phyloP scores from a whole-genome alignment of 495 filamentous ascomycete species.

The Penicillium diatomitis region DNA sequence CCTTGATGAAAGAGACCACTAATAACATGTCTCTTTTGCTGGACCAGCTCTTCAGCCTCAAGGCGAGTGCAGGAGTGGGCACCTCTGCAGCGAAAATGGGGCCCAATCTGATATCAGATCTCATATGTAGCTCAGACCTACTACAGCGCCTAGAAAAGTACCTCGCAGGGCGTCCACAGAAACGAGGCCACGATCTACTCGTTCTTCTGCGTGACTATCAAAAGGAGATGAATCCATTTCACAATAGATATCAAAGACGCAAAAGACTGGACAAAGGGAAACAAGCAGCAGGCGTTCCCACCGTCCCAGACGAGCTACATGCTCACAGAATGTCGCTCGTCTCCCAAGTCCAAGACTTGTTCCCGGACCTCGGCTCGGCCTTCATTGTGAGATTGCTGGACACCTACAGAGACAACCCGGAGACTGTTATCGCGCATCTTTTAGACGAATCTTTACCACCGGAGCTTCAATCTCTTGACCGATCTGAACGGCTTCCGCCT shows the following conservation, averaged over 20 bases:
- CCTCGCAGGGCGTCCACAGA: slow-evolving; percentile 42
- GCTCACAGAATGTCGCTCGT: slow-evolving; percentile 76
- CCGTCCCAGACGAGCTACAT: slow-evolving; percentile 49
- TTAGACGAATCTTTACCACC: slow-evolving; percentile 72
- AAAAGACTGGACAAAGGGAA: slow-evolving; percentile 66
- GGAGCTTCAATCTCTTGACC: slow-evolving; percentile 30
- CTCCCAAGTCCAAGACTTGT: slow-evolving; percentile 83
- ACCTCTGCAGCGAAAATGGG: slow-evolving; percentile 28
- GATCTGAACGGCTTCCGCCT: slow-evolving; percentile 30
- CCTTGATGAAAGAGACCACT: slow-evolving; percentile 53
- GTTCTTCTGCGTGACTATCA: slow-evolving; percentile 36
- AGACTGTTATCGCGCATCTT: slow-evolving; percentile 72
- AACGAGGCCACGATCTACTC: slow-evolving; percentile 34
- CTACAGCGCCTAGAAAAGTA: slow-evolving; percentile 43
- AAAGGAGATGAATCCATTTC: slow-evolving; percentile 39
- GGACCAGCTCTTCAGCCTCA: slow-evolving; percentile 76
- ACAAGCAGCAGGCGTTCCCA: slow-evolving; percentile 34
- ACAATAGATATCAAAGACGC: slow-evolving; percentile 45
- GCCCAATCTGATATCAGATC: slow-evolving; percentile 36
- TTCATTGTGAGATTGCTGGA: slow-evolving; percentile 76
- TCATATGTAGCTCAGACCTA: slow-evolving; percentile 35
- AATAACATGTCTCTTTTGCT: slow-evolving; percentile 62
- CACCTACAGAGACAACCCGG: slow-evolving; percentile 66
- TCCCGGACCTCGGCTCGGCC: slow-evolving; percentile 77
- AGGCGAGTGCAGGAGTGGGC: slow-evolving; percentile 51